These are phyloP conservation scores for Lactifluus piperatus DNA, from an alignment of 768 basidiomycete species.

Conservation along the genomic window DNA sequence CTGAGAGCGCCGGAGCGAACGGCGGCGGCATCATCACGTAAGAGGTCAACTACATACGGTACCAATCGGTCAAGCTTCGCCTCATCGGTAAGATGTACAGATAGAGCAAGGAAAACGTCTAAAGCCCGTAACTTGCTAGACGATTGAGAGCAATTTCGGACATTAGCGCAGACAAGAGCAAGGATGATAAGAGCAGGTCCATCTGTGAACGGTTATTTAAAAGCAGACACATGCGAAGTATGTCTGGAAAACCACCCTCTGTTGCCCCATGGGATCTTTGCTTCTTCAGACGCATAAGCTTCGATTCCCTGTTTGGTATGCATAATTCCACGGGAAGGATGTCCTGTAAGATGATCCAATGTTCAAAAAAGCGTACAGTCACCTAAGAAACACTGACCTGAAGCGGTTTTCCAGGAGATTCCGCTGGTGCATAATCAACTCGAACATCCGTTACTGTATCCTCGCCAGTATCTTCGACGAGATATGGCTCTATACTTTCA, in stretches of 20 bases:
- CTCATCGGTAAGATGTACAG: conserved; percentile 81
- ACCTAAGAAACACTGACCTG: conserved; percentile 37
- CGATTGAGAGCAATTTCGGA: conserved; percentile 79
- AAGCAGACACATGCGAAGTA: not conserved
- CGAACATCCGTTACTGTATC: conserved; percentile 45
- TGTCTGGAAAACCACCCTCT: conserved; percentile 43
- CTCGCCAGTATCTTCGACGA: conserved; percentile 40
- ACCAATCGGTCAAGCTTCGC: conserved; percentile 90
- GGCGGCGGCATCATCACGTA: conserved; percentile 76
- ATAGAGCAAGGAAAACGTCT: conserved; percentile 78
- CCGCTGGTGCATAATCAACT: conserved; percentile 44
- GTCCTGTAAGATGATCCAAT: conserved; percentile 36
- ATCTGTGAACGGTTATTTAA: conserved; percentile 36
- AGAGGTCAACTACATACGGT: conserved; percentile 82
- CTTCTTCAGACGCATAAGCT: conserved; percentile 28
- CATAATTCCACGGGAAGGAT: conserved; percentile 69
- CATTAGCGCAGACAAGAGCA: conserved; percentile 78
- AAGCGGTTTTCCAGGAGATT: conserved; percentile 40
- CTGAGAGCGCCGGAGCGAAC: conserved; percentile 77
- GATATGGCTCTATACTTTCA: conserved; percentile 67
- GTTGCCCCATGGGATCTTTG: conserved; percentile 40
- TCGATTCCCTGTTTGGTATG: conserved; percentile 59
- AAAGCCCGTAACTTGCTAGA: conserved; percentile 80
- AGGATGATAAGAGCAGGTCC: conserved; percentile 86
- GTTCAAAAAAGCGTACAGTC: not conserved